Conservation (phyloP, 345 rosid genomes). For the Corymbia maculata region DNA sequence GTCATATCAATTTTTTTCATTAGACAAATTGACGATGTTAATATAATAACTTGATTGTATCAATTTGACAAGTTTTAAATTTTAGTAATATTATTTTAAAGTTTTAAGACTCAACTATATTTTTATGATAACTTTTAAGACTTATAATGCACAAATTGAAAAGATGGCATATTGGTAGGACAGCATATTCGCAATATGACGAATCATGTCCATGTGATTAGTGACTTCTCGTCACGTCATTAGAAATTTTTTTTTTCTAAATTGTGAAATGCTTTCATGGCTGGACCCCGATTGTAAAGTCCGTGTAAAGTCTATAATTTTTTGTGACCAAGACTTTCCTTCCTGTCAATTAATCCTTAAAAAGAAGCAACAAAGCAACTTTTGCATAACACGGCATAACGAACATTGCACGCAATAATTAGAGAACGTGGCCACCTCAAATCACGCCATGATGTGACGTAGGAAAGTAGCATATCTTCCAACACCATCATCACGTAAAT, state of each 20-base stretch:
- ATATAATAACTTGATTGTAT: no score
- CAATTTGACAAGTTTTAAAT: no score
- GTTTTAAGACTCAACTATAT: no score
- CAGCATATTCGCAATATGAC: neutral
- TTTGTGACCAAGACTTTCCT: neutral
- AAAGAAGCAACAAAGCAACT: neutral
- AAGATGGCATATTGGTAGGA: neutral
- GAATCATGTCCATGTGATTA: neutral
- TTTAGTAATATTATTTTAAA: no score
- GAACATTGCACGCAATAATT: neutral
- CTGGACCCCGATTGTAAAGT: neutral
- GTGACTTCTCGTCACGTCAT: neutral
- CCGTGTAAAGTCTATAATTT: neutral
- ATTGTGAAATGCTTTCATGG: neutral
- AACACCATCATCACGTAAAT: neutral
- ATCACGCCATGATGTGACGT: neutral
- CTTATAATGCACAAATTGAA: neutral
- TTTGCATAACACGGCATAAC: neutral
- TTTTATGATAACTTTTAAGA: no score
- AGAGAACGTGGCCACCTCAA: neutral
- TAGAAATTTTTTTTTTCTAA: neutral
- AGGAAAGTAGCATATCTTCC: neutral
- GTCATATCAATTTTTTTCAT: no score
- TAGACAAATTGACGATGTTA: no score
- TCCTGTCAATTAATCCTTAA: neutral